Conservation (phyloP, 306 rosid species). For the Adenanthera pavonina region DNA sequence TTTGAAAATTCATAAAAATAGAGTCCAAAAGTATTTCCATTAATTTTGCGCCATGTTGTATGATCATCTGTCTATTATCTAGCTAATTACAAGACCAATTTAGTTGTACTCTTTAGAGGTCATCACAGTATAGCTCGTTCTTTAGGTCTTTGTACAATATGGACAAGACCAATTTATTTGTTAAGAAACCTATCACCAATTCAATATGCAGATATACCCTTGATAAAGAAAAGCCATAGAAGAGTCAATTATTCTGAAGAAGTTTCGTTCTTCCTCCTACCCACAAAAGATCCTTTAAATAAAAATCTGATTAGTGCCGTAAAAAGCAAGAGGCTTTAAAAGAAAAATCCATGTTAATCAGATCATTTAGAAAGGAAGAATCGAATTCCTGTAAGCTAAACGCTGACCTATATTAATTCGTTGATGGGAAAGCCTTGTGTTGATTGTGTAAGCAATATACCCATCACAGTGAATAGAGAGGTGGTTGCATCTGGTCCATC, state of each 20-base stretch:
- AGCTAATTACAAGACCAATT: no score
- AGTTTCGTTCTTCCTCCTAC: background rate
- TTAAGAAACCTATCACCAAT: background rate
- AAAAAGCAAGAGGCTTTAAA: conserved; percentile 7
- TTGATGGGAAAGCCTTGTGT: no score
- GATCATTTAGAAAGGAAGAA: conserved; percentile 41
- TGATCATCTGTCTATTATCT: no score
- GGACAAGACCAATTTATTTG: background rate
- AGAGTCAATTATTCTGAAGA: background rate
- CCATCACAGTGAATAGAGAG: conserved; percentile 12
- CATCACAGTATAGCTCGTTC: no score
- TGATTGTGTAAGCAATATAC: no score
- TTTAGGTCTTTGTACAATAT: background rate
- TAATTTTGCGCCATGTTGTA: no score
- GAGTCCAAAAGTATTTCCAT: no score
- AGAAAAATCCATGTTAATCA: conserved; percentile 19
- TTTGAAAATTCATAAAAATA: no score
- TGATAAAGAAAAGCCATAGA: no score
- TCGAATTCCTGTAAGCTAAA: conserved; percentile 46
- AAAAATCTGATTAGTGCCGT: conserved; percentile 27
- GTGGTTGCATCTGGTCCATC: conserved; percentile 49
- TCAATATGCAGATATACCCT: background rate
- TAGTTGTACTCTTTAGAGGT: background rate
- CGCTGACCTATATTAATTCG: conserved; percentile 28
- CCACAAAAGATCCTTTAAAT: background rate